Evolutionary conservation across 1,139 yeast species (phyloP).

Genomic region (Debaryomycetaceae sp.): DNA sequence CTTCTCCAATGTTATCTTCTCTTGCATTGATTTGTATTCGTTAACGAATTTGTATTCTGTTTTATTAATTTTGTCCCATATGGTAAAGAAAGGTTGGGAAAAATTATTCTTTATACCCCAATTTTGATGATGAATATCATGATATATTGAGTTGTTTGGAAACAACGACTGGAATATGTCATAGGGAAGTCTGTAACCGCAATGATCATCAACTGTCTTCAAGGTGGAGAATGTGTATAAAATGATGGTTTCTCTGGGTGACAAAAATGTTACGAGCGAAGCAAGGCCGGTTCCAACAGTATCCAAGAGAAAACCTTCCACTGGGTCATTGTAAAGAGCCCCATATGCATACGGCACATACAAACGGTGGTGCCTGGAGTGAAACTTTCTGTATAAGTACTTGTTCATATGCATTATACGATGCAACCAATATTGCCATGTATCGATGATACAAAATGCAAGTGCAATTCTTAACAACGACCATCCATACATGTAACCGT

Average conservation of each 20-base stretch:
- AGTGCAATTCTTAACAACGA: constrained; percentile 52
- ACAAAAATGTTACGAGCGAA: constrained; percentile 54
- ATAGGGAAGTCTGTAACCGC: constrained; percentile 89
- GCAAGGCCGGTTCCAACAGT: constrained; percentile 91
- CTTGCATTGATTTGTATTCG: constrained; percentile 54
- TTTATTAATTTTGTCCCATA: constrained; percentile 77
- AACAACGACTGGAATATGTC: constrained; percentile 86
- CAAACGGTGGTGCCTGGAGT: constrained; percentile 89
- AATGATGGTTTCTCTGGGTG: constrained; percentile 72
- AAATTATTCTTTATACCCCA: constrained; percentile 93
- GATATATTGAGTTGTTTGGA: constrained; percentile 94
- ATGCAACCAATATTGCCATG: constrained; percentile 94
- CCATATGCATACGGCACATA: constrained; percentile 98
- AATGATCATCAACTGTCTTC: constrained; percentile 97
- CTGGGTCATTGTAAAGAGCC: constrained; percentile 89
- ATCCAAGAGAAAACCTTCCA: constrained; percentile 90
- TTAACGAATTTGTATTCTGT: constrained; percentile 72
- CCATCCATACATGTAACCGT: constrained; percentile 56
- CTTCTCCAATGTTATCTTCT: constrained; percentile 56
- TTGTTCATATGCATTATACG: constrained; percentile 84
- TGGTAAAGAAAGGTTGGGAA: constrained; percentile 94
- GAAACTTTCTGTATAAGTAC: constrained; percentile 72
- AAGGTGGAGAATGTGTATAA: constrained; percentile 84
- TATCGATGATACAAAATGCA: constrained; percentile 77
- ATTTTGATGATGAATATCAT: constrained; percentile 94